Percentiles rank a stretch among this genome's conserved stretches.
phyloP scores from a whole-genome alignment of 768 basidiomycete species.

The Trametes cinnabarina region DNA sequence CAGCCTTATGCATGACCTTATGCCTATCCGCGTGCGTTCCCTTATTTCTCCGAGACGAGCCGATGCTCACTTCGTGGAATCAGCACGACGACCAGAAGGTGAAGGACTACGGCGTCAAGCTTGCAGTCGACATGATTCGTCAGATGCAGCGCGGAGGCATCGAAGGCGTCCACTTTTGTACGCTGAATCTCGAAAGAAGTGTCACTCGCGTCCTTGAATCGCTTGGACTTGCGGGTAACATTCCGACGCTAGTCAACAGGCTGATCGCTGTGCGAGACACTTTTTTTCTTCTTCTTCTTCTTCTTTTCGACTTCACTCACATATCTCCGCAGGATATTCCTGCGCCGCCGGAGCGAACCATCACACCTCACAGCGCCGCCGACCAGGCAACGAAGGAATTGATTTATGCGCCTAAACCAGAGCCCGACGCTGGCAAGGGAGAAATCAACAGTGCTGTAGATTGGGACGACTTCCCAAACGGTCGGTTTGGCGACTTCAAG shows the following conservation, averaged over 20 bases:
- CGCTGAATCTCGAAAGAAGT: slow-evolving; percentile 95
- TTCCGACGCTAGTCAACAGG: slow-evolving; percentile 50
- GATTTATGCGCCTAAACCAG: slow-evolving; percentile 44
- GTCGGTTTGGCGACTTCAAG: slow-evolving; percentile 95
- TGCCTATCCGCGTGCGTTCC: slow-evolving; percentile 67
- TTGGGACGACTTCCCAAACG: slow-evolving; percentile 98
- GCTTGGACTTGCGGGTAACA: slow-evolving; percentile 63
- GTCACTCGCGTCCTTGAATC: slow-evolving; percentile 80
- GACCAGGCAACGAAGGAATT: slow-evolving; percentile 59
- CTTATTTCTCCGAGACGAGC: not conserved
- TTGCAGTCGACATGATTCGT: slow-evolving; percentile 79
- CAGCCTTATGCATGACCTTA: slow-evolving; percentile 60
- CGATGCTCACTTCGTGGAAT: not conserved
- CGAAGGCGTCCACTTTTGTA: slow-evolving; percentile 89
- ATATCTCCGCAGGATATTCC: slow-evolving; percentile 36
- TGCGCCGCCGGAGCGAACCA: slow-evolving; percentile 36
- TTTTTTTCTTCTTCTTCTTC: slow-evolving; percentile 12
- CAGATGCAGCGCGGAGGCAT: slow-evolving; percentile 55
- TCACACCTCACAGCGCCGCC: slow-evolving; percentile 66
- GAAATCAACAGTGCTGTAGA: slow-evolving; percentile 74
- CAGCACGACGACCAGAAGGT: slow-evolving; percentile 92
- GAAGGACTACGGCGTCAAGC: slow-evolving; percentile 89
- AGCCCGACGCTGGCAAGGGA: slow-evolving; percentile 62
- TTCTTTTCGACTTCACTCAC: not conserved
- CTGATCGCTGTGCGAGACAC: slow-evolving; percentile 55